Evolutionary conservation across 768 basidiomycete species (phyloP).

Genomic region (Suillus spraguei): DNA sequence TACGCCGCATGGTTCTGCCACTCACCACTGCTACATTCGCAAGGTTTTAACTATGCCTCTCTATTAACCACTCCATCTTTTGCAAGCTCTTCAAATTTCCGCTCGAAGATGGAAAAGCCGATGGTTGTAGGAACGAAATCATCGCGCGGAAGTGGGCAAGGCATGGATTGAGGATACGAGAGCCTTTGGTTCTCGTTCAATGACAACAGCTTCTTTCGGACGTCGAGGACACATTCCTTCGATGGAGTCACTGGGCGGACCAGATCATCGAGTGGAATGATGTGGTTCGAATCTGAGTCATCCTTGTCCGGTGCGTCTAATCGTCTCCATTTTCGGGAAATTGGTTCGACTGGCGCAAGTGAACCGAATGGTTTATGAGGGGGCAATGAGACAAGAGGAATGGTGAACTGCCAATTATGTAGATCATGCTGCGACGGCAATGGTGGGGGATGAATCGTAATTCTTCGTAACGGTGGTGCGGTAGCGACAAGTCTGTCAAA

Average conservation of each 20-base stretch:
- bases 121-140: slow-evolving; percentile 21
- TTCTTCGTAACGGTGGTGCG: slow-evolving; percentile 16
- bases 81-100: slow-evolving; percentile 25
- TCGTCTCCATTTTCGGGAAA: slow-evolving; percentile 36
- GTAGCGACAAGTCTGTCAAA: slow-evolving; percentile 25
- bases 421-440: slow-evolving; percentile 15
- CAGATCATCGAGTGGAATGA: slow-evolving; percentile 29
- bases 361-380: neutral
- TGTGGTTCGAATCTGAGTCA: slow-evolving; percentile 13
- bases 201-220: slow-evolving; percentile 15
- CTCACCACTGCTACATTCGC: neutral
- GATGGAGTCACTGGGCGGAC: neutral
- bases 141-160: slow-evolving; percentile 21
- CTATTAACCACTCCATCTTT: slow-evolving; percentile 20
- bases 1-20: neutral
- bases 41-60: neutral
- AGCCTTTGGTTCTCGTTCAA: slow-evolving; percentile 14
- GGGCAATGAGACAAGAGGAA: neutral
- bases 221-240: slow-evolving; percentile 13
- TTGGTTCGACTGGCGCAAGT: slow-evolving; percentile 11
- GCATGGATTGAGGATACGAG: slow-evolving; percentile 26
- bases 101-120: slow-evolving; percentile 24
- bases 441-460: slow-evolving; percentile 13
- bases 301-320: slow-evolving; percentile 28
- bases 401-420: neutral